phyloP scores from a whole-genome alignment of 2,329 filamentous ascomycete species.

The Chrysosphaeria jannelii region DNA sequence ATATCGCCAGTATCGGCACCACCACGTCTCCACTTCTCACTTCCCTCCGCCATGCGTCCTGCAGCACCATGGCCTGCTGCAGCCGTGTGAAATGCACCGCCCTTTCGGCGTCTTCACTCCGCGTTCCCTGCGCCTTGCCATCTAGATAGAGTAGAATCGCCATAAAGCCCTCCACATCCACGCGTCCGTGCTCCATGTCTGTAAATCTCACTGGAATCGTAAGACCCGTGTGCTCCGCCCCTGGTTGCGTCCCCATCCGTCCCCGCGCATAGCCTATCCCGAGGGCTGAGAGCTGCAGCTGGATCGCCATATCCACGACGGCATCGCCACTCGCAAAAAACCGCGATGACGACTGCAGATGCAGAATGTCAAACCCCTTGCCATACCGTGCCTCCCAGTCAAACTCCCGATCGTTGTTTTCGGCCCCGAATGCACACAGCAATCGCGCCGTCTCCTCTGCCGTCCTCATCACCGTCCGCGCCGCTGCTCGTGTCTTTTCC shows the following conservation, averaged over 20 bases:
- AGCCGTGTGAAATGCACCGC: constrained; percentile 11
- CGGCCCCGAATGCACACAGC: constrained; percentile 51
- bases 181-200: constrained; percentile 20
- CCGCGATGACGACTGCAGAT: constrained; percentile 22
- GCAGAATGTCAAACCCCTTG: constrained; percentile 53
- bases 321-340: constrained; percentile 18
- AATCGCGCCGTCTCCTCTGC: constrained; percentile 32
- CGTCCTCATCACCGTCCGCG: constrained; percentile 35
- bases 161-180: constrained; percentile 17
- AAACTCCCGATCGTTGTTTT: constrained; percentile 48
- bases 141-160: constrained; percentile 31
- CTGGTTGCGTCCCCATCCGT: constrained; percentile 10
- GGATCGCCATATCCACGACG: constrained; percentile 17
- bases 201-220: constrained; percentile 15
- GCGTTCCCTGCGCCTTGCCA: constrained; percentile 7
- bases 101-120: no score
- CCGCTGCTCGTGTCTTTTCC: constrained; percentile 28
- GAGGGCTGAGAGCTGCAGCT: constrained; percentile 18
- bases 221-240: constrained; percentile 3
- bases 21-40: no score
- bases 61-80: constrained; percentile 12
- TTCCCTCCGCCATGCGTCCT: constrained; percentile 11
- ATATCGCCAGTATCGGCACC: no score
- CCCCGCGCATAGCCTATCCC: constrained; percentile 17
- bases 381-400: constrained; percentile 55